Percentiles rank a stretch among this genome's conserved stretches.
phyloP scores from a whole-genome alignment of 345 rosid species.

The Gossypium sturtianum region DNA sequence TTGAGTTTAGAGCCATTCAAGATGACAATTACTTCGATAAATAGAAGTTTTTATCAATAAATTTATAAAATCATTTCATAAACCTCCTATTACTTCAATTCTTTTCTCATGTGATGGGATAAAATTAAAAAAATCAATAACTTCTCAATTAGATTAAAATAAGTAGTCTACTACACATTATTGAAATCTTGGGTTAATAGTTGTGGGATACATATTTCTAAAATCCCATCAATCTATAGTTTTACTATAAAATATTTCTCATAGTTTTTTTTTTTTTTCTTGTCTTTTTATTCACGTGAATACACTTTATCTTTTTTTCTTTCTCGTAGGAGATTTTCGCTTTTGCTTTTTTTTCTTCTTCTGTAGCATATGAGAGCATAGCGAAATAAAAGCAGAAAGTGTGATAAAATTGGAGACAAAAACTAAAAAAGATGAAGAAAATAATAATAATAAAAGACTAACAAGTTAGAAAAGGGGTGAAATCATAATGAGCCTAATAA shows the following conservation, averaged over 20 bases:
- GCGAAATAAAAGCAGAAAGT: slow-evolving; percentile 22
- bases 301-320: not conserved
- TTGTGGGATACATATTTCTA: too few relatives aligned
- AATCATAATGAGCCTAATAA: slow-evolving; percentile 13
- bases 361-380: slow-evolving; percentile 5
- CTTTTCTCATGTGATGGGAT: too few relatives aligned
- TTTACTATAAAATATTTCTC: not conserved
- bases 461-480: not conserved
- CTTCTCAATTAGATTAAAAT: too few relatives aligned
- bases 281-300: slow-evolving; percentile 3
- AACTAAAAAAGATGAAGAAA: not conserved
- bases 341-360: slow-evolving; percentile 8
- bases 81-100: too few relatives aligned
- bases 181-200: too few relatives aligned
- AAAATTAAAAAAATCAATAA: too few relatives aligned
- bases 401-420: slow-evolving; percentile 7
- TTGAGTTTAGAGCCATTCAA: too few relatives aligned
- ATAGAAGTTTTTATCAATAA: too few relatives aligned
- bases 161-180: too few relatives aligned
- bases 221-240: too few relatives aligned
- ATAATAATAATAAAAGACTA: not conserved
- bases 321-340: not conserved
- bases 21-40: too few relatives aligned
- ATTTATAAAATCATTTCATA: too few relatives aligned
- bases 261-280: not conserved